These are phyloP conservation scores for Manihot esculenta DNA, from an alignment of 441 rosid genomes.

Conservation along the genomic window DNA sequence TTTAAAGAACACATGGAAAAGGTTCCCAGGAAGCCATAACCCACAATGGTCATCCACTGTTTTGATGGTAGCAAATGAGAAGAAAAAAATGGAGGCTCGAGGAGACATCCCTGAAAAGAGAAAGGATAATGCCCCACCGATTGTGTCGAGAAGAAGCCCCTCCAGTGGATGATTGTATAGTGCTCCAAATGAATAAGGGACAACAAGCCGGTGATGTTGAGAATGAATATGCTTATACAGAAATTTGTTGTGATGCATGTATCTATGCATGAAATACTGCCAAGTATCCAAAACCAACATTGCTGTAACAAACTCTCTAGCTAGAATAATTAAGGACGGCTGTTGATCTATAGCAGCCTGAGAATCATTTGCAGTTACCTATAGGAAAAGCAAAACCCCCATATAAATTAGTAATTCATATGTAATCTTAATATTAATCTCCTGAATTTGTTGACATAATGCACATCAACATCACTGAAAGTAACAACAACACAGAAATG, in stretches of 20 bases:
- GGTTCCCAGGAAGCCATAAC: conserved; percentile 90
- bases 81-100: conserved; percentile 78
- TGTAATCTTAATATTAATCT: background rate
- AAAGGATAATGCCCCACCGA: conserved; percentile 93
- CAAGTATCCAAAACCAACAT: conserved; percentile 89
- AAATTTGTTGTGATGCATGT: conserved; percentile 88
- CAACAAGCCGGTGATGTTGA: conserved; percentile 85
- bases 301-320: conserved; percentile 64
- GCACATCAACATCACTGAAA: background rate
- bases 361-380: conserved; percentile 67
- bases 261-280: conserved; percentile 92
- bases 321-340: conserved; percentile 48
- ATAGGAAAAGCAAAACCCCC: conserved; percentile 12
- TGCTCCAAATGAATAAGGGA: conserved; percentile 91
- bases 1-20: conserved; percentile 75
- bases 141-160: conserved; percentile 83
- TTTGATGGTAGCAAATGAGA: conserved; percentile 89
- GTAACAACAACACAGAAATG: conserved; percentile 4
- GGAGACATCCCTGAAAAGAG: conserved; percentile 94
- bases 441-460: background rate
- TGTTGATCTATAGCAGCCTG: conserved; percentile 33
- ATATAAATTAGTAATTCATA: conserved; percentile 5
- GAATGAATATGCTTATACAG: conserved; percentile 83
- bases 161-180: conserved; percentile 75
- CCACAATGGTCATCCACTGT: conserved; percentile 96